phyloP scores from a whole-genome alignment of 768 basidiomycete species.

The Exsudoporus frostii region DNA sequence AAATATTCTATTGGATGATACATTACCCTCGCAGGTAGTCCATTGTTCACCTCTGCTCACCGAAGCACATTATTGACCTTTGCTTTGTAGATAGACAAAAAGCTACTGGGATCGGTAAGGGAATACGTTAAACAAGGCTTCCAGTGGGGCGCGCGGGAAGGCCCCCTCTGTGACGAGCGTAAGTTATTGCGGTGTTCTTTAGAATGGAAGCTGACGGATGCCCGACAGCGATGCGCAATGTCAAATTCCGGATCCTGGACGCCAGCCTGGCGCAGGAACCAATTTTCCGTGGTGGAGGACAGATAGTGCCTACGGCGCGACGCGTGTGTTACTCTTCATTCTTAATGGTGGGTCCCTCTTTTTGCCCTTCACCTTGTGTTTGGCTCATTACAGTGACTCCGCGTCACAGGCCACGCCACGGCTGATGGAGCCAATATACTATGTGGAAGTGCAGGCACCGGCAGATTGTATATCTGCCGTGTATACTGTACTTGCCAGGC shows the following conservation, averaged over 20 bases:
- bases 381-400: background rate
- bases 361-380: constrained; percentile 7
- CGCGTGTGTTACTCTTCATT: constrained; percentile 99
- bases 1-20: constrained; percentile 93
- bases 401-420: constrained; percentile 79
- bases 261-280: constrained; percentile 91
- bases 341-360: constrained; percentile 70
- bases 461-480: constrained; percentile 98
- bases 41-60: background rate
- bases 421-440: constrained; percentile 96
- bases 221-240: constrained; percentile 87
- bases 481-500: constrained; percentile 96
- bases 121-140: constrained; percentile 99
- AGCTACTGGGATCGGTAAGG: constrained; percentile 80
- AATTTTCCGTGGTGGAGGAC: constrained; percentile 97
- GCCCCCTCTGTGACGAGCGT: constrained; percentile 98
- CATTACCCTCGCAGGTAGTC: constrained; percentile 84
- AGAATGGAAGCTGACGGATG: background rate
- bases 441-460: constrained; percentile 98
- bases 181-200: constrained; percentile 38
- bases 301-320: constrained; percentile 98
- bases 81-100: constrained; percentile 78
- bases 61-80: background rate
- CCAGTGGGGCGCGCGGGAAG: constrained; percentile 98
- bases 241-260: constrained; percentile 95